Evolutionary conservation across 2,329 filamentous ascomycete species (phyloP).

Genomic region (Monosporascus sp.): DNA sequence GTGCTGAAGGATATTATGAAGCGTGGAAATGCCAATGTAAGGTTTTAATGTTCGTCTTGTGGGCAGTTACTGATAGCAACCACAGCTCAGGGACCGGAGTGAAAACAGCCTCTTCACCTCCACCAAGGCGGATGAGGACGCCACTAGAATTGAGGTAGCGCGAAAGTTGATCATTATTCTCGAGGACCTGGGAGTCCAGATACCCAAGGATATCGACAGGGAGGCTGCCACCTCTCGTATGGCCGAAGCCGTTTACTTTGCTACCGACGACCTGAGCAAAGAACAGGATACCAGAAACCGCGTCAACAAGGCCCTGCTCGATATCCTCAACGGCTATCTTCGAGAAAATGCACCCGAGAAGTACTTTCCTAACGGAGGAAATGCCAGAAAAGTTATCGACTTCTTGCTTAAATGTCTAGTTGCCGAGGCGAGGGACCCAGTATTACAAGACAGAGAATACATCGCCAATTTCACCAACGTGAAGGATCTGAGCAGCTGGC

Average conservation of each 20-base stretch:
- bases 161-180: slow-evolving; percentile 17
- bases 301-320: slow-evolving; percentile 3
- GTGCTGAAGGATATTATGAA: neutral
- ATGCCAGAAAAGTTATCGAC: slow-evolving; percentile 15
- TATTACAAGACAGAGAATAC: slow-evolving; percentile 16
- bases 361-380: slow-evolving; percentile 5
- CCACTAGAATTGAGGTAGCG: slow-evolving; percentile 4
- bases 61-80: neutral
- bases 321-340: slow-evolving; percentile 2
- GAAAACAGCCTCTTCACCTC: neutral
- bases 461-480: slow-evolving; percentile 21
- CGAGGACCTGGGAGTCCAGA: slow-evolving; percentile 13
- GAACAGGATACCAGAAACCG: no score
- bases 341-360: slow-evolving; percentile 2
- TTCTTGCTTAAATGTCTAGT: slow-evolving; percentile 18
- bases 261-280: no score
- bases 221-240: slow-evolving; percentile 17
- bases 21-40: neutral
- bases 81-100: neutral
- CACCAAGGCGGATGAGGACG: neutral
- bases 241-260: slow-evolving; percentile 15
- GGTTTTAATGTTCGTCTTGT: neutral
- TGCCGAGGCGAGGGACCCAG: slow-evolving; percentile 11
- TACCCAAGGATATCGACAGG: slow-evolving; percentile 15
- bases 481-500: slow-evolving; percentile 14